Conservation (phyloP, 1,139 yeast species). For the Lizanozyma gosingica region DNA sequence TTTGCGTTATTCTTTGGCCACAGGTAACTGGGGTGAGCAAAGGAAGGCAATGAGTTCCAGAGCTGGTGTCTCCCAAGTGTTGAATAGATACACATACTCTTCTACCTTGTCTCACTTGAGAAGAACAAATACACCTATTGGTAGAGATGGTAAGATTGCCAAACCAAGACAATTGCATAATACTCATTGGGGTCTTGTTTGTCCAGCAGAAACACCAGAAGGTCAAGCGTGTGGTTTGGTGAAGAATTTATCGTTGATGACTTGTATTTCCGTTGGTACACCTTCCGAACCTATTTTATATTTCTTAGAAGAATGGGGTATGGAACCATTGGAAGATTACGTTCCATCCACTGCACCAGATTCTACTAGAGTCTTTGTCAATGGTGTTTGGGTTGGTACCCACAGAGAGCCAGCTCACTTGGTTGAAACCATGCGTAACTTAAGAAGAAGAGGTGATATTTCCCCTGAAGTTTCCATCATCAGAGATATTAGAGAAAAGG, state of each 20-base stretch:
- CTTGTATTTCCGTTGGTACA: conserved; percentile 96
- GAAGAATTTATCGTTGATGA: conserved; percentile 89
- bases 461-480: conserved; percentile 94
- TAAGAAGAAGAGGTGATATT: conserved; percentile 93
- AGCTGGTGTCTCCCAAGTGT: conserved; percentile 98
- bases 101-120: conserved; percentile 96
- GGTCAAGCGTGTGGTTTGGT: conserved; percentile 99
- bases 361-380: conserved; percentile 90
- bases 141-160: conserved; percentile 97
- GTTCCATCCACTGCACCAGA: conserved; percentile 89
- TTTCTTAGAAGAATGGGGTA: conserved; percentile 97
- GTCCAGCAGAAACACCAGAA: conserved; percentile 99
- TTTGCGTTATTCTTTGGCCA: conserved; percentile 91
- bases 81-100: conserved; percentile 94
- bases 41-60: conserved; percentile 98
- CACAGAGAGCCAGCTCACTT: conserved; percentile 91
- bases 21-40: conserved; percentile 99
- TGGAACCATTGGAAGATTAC: conserved; percentile 95
- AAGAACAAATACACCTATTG: conserved; percentile 98
- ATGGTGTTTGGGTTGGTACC: conserved; percentile 99
- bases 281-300: conserved; percentile 93
- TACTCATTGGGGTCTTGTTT: conserved; percentile 99
- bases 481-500: conserved; percentile 94
- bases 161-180: conserved; percentile 98
- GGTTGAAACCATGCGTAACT: conserved; percentile 81